Conservation (phyloP, 129 eudicot species). For the Sambucus nigra region DNA sequence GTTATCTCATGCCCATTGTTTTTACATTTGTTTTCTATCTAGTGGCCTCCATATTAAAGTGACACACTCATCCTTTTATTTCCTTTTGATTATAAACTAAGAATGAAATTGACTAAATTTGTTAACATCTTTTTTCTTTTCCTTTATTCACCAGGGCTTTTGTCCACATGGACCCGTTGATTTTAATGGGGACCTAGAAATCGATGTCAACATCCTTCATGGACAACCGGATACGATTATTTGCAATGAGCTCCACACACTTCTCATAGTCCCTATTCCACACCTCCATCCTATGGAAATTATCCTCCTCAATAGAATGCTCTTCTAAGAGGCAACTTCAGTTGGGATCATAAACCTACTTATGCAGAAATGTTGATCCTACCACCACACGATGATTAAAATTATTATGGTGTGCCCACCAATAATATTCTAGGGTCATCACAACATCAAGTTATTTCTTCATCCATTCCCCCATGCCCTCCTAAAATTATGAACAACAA, state of each 20-base stretch:
- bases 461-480: constrained; percentile 16
- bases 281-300: constrained; percentile 53
- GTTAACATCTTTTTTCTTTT: background rate
- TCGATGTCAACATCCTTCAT: constrained; percentile 53
- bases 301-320: constrained; percentile 60
- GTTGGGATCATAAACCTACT: constrained; percentile 92
- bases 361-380: constrained; percentile 46
- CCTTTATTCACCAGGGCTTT: constrained; percentile 41
- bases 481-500: constrained; percentile 72
- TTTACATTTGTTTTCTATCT: too few relatives aligned
- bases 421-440: constrained; percentile 25
- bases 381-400: constrained; percentile 45
- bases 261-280: constrained; percentile 61
- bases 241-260: constrained; percentile 58
- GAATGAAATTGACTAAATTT: background rate
- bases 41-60: too few relatives aligned
- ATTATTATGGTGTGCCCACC: constrained; percentile 32
- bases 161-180: constrained; percentile 64
- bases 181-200: constrained; percentile 74
- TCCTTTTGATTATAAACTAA: background rate
- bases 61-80: too few relatives aligned
- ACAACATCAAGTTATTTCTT: constrained; percentile 12
- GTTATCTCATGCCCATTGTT: too few relatives aligned
- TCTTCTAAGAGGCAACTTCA: constrained; percentile 54
- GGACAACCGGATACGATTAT: constrained; percentile 49